Base-by-base conservation (phyloP, 2,329 filamentous ascomycete species). In the Aureobasidium mangrovei region DNA sequence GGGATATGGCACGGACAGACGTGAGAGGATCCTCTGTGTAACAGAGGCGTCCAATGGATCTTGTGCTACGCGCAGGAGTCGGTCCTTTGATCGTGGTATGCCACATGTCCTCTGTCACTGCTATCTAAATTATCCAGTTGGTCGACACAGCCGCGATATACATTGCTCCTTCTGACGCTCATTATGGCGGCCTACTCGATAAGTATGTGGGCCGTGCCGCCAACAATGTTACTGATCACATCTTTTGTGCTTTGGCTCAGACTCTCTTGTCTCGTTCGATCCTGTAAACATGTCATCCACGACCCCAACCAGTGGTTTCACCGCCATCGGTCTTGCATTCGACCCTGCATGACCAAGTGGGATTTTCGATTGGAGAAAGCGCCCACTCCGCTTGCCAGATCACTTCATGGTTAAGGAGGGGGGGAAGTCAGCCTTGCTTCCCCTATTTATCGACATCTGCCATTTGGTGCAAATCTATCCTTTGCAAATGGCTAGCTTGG, bases 171-270 rank as follows among this genome's bases (percentile, higher is more conserved):
- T 12, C 24, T 3, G 7, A 27, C 6, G 28, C 8, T 24, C 36
- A n/a, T 18, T 18, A 33, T 9, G 8, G 10, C 10, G 28, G 29
- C 33, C 29, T 18, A 10, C 28, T 51, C 33, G 28, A 41, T 51
- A 35, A 51, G 32, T 29, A 42, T 43, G 26, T 52, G 32, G 6
- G 39, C 49, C 49, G 49, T 53, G 49, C 41, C 41, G 49, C 32
- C n/a, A 39, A 53, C 43, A 53, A 27, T 53, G 41, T 35, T 35
- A 45, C 35, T 27, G 49, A 53, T 53, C 41, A 53, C 49, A 39
- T 26, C 6, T 36, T 10, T 18, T 36, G 31, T n/a, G 18, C 18
- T 18, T 18, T 18, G 18, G 18, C 18, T 18, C 18, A 18, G 18
- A 18, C 18, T 18, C 18, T 43, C 26, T 10, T 8, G 12, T 32